Evolutionary conservation across 2,329 filamentous ascomycete species (phyloP), one percentile per base, ranked within the genome.

Genomic region (Hymenoscyphus salicellus): DNA sequence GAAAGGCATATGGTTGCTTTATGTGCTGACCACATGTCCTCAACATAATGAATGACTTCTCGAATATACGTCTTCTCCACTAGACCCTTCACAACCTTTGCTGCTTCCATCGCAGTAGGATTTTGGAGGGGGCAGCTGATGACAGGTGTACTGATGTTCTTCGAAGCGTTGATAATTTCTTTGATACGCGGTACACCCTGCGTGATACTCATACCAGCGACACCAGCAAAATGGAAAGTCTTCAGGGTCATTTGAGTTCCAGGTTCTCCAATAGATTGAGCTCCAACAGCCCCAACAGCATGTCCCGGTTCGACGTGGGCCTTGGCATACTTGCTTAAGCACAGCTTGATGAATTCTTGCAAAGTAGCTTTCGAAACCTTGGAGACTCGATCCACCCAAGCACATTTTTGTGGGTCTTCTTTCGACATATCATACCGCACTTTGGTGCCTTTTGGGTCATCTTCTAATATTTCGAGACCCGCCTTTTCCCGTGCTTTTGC

Each of bases 161-260:
- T 96, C 8, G 93, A 97, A 5, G 95, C 95, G 79, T 99, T 99
- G 87, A 99, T 99, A 71, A 99, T 99, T 83, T 99, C 95, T 80
- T 99, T 99, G 82, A 99, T 99, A 88, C 95, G 94, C 1, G 95
- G 95, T 6, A 99, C 95, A 91, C 95, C 95, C 75, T 97, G 92
- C 0, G 95, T 99, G 75, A 99, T 97, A 84, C 92, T 97, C 95
- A 99, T 98, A 77, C 94, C 94, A 55, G 95, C 95, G 69, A 99
- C 95, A 90, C 95, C 95, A 75, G 95, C 95, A 82, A 99, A 99
- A 90, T 98, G 95, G 87, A 98, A 98, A 75, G 95, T 98, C 80
- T 98, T 98, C 69, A 99, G 81, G 0, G 95, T 99, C 95, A 99
- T 99, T 78, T 99, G 95, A 0, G 95, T 99, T 76, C 95, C 95